These are phyloP conservation scores for Colletotrichum shisoi DNA, from an alignment of 2,329 filamentous ascomycete genomes.

Conservation along the genomic window DNA sequence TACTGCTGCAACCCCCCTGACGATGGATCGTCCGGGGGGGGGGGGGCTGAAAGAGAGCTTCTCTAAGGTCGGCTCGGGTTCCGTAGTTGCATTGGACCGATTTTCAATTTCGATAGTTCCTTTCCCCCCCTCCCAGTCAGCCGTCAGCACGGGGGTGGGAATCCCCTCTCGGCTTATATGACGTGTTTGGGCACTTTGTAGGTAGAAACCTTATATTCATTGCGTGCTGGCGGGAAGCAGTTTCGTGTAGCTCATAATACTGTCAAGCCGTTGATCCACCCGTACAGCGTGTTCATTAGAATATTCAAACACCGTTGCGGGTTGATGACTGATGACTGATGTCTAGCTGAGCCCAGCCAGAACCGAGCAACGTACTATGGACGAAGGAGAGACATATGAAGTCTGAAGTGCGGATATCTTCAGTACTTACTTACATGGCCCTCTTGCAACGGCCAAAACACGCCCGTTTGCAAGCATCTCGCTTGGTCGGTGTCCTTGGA, in stretches of 20 bases:
- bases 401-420: no score
- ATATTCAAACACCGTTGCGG: no score
- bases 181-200: conserved; percentile 5
- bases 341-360: no score
- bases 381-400: no score
- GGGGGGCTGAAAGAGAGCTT: background rate
- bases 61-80: conserved; percentile 19
- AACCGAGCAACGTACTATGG: no score
- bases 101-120: conserved; percentile 26
- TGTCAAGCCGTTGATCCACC: no score
- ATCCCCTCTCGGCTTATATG: background rate
- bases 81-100: conserved; percentile 17
- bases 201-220: conserved; percentile 6
- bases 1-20: conserved; percentile 12
- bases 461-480: no score
- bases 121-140: background rate
- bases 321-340: no score
- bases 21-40: background rate
- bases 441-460: no score
- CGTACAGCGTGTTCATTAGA: no score
- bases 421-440: no score
- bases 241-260: no score
- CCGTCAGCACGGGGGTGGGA: conserved; percentile 22
- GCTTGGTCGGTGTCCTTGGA: background rate
- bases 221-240: conserved; percentile 1